Conservation (phyloP, 2,329 filamentous ascomycete species). For the Aureobasidium vineae region DNA sequence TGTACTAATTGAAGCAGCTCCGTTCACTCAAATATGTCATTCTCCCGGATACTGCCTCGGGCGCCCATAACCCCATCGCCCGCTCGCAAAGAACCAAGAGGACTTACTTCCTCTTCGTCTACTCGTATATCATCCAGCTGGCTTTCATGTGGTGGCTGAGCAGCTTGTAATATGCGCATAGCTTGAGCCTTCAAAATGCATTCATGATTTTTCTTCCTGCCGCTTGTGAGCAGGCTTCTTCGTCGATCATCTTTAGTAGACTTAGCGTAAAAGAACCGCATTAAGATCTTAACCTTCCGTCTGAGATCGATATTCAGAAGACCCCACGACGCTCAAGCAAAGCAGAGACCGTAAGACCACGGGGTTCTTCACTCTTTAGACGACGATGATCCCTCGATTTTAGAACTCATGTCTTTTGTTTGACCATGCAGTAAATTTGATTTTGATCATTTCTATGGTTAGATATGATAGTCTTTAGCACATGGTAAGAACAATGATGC, state of each 20-base stretch:
- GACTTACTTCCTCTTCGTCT: slow-evolving; percentile 89
- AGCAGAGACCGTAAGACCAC: neutral
- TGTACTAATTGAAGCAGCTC: slow-evolving; percentile 56
- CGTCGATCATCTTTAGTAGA: neutral
- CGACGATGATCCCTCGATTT: too few species aligned
- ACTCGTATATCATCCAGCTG: slow-evolving; percentile 92
- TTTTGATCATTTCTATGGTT: too few species aligned
- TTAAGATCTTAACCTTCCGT: neutral
- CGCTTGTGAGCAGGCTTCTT: neutral
- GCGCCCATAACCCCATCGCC: slow-evolving; percentile 66
- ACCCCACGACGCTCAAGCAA: too few species aligned
- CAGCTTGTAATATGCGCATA: slow-evolving; percentile 40
- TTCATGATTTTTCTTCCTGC: neutral
- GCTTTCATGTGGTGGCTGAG: slow-evolving; percentile 87
- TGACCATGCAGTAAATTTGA: neutral
- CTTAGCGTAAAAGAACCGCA: neutral
- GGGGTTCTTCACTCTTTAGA: too few species aligned
- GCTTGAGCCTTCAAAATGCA: slow-evolving; percentile 11
- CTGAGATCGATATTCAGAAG: neutral
- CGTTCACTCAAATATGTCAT: slow-evolving; percentile 95
- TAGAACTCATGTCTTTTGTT: neutral
- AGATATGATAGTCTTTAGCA: too few species aligned
- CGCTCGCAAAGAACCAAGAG: slow-evolving; percentile 81
- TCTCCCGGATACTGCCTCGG: slow-evolving; percentile 67
- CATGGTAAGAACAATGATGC: too few species aligned